Evolutionary conservation across 257 asterid genomes (phyloP).

Genomic region (Rehmannia glutinosa): DNA sequence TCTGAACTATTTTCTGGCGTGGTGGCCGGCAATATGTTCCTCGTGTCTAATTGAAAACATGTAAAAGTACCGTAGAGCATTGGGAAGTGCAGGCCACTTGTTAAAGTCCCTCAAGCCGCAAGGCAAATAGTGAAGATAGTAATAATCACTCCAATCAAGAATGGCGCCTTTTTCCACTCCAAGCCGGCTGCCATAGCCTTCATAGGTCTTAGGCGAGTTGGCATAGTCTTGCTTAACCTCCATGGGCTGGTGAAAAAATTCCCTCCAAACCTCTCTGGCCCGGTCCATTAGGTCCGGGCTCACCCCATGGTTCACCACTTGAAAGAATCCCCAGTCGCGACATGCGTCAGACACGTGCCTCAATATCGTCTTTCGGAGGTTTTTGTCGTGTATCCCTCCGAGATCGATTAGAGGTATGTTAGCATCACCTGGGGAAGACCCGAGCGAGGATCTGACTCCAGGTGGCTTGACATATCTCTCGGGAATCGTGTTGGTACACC

Average conservation of each 20-base stretch:
- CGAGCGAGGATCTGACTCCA: constrained; percentile 29
- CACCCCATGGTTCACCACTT: constrained; percentile 77
- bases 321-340: constrained; percentile 80
- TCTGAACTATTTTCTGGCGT: no score
- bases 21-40: no score
- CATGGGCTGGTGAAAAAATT: constrained; percentile 68
- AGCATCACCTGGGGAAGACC: not conserved
- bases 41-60: no score
- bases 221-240: constrained; percentile 58
- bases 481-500: constrained; percentile 38
- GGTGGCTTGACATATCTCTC: constrained; percentile 50
- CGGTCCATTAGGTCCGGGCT: constrained; percentile 49
- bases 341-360: constrained; percentile 47
- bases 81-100: constrained; percentile 81
- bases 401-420: constrained; percentile 61
- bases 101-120: constrained; percentile 47
- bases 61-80: constrained; percentile 43
- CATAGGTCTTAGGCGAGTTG: constrained; percentile 69
- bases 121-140: constrained; percentile 73
- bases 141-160: constrained; percentile 96
- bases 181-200: constrained; percentile 84
- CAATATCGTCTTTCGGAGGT: constrained; percentile 1
- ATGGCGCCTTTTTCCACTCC: constrained; percentile 78
- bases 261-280: constrained; percentile 64
- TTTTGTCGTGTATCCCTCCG: constrained; percentile 18